Base-by-base conservation (phyloP, 179 eudicot species). In the Dionaea muscipula region DNA sequence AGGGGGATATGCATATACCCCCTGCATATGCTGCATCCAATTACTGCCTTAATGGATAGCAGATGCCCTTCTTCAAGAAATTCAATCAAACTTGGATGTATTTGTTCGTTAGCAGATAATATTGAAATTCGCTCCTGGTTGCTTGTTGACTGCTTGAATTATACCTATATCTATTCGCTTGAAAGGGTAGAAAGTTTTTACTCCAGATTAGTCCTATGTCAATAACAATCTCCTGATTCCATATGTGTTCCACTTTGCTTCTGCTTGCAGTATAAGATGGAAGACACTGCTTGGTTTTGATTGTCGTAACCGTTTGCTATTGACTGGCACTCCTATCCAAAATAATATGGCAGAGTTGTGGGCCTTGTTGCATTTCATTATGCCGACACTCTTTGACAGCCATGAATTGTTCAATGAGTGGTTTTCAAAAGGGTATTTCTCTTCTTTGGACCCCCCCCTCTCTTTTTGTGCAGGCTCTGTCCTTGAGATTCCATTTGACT, bases 261-360 rank as follows among this genome's bases (percentile, higher is more conserved):
- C 59, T 51, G 5, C 54, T 56, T 71, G 76, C 95, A 91, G 98
- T 76, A 82, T 84, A 80, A 75, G 98, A 74, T 91, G 98, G 98
- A 91, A 87, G 78, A 91, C 94, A n/a, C 78, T 91, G 53, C 91
- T 87, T 61, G 78, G 88, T 61, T 91, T 91, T 64, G 84, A 91
- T 63, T 91, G 98, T 69, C 82, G 98, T 64, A 91, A 91, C 63
- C 95, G 98, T 55, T 76, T 91, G 85, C 84, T 87, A 47, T 68
- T 87, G 67, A 87, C 96, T 49, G 96, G 96, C 46, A 87, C 96
- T 12, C 96, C 96, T 24, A 71, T 87, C 64, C 96, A 87, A 66
- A 87, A 87, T 68, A 87, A 87, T 76, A 87, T 87, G 96, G 96
- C 96, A 63, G 96, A 87, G 62, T 71, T 87, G 66, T 87, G 96